Evolutionary conservation across 139 green algal genomes (phyloP).

Genomic region (Chlorella sp.): DNA sequence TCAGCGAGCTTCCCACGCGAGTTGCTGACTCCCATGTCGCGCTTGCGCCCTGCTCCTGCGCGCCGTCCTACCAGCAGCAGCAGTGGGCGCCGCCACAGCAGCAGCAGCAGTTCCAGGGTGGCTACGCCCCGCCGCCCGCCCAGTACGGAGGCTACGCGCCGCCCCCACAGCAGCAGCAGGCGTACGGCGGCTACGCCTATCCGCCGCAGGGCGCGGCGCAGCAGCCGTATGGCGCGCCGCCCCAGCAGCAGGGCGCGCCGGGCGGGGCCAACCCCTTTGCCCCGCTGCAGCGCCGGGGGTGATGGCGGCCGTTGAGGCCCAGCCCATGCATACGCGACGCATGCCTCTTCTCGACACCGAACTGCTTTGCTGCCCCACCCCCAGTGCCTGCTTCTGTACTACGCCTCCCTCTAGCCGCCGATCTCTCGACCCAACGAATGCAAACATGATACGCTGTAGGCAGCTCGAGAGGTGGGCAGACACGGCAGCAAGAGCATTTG

Average conservation of each 20-base stretch:
- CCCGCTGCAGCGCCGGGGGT: constrained; percentile 18
- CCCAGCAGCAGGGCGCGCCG: constrained; percentile 2
- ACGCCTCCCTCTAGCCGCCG: too few relatives aligned
- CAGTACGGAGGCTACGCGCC: not conserved
- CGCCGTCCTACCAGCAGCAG: not conserved
- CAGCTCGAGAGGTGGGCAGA: too few relatives aligned
- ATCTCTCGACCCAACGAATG: too few relatives aligned
- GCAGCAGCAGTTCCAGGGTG: constrained; percentile 5
- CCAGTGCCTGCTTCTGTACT: too few relatives aligned
- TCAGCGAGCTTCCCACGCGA: too few relatives aligned
- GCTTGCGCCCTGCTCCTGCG: not conserved
- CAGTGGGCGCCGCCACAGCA: not conserved
- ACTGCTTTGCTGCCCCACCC: too few relatives aligned
- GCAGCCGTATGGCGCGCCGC: not conserved
- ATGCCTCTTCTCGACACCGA: too few relatives aligned
- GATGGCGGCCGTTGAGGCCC: not conserved
- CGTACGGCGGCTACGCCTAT: not conserved
- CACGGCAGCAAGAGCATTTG: too few relatives aligned
- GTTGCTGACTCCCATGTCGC: not conserved
- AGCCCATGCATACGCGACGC: too few relatives aligned
- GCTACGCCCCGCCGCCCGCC: not conserved
- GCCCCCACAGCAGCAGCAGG: not conserved
- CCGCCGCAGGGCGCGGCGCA: not conserved
- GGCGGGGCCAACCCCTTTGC: constrained; percentile 20
- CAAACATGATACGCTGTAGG: too few relatives aligned